Conservation (phyloP, 805 yeast species). For the Wickerhamiella vanderwaltii region DNA sequence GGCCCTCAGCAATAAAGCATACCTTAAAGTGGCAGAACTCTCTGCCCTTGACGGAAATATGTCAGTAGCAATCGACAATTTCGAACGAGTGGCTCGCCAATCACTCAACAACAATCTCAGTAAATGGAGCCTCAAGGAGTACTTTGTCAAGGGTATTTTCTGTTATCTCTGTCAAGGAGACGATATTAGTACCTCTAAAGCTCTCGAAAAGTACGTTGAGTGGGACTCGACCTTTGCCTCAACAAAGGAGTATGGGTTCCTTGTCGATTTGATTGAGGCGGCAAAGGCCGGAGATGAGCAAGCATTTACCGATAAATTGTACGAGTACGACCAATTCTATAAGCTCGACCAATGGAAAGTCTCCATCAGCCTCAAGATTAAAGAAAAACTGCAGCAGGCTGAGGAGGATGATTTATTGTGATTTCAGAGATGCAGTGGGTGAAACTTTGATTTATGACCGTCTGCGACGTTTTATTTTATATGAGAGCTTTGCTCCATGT, state of each 20-base stretch:
- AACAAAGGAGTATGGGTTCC: conserved; percentile 59
- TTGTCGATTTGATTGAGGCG: conserved; percentile 57
- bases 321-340: conserved; percentile 74
- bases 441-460: too few species aligned
- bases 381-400: conserved; percentile 54
- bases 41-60: conserved; percentile 67
- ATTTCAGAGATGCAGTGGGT: too few species aligned
- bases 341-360: conserved; percentile 90
- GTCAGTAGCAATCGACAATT: conserved; percentile 59
- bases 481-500: too few species aligned
- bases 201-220: conserved; percentile 46
- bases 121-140: conserved; percentile 88
- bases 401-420: conserved; percentile 46
- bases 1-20: conserved; percentile 79
- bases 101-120: conserved; percentile 62
- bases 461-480: too few species aligned
- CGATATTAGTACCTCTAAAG: conserved; percentile 69
- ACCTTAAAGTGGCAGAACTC: conserved; percentile 79
- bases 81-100: conserved; percentile 65
- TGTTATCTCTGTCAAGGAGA: conserved; percentile 78
- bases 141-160: conserved; percentile 70
- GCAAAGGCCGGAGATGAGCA: conserved; percentile 72
- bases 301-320: conserved; percentile 57
- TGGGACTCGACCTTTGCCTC: conserved; percentile 61
- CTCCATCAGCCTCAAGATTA: conserved; percentile 66